Evolutionary conservation across 306 rosid genomes (phyloP), one percentile per base, ranked within the genome.

Genomic region (Casuarina equisetifolia): DNA sequence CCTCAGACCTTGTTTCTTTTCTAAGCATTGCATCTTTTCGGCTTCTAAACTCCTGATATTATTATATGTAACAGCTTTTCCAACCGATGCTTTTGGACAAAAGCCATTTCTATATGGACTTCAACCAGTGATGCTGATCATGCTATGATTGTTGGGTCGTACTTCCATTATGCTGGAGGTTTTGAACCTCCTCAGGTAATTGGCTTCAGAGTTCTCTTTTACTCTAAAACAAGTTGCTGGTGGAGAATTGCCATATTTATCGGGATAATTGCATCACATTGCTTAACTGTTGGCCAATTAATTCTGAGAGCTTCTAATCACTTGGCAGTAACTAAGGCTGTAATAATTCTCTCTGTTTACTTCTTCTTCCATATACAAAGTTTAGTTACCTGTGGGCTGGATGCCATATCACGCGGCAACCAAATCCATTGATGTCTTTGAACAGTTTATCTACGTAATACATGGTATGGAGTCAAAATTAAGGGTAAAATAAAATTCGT

Each of bases 81-180:
- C 39, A 90, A 90, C 85, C 91, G 96, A 25, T 87, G 96, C 70
- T 92, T 90, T 76, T 90, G 84, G 83, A 90, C 96, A 9, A 92
- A 92, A 71, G 96, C 96, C 55, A 89, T 90, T 74, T 89, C 93
- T 17, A 87, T 92, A 82, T 90, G 97, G 97, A 89, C 96, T 16
- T 92, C 97, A 73, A 89, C 92, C 4, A 89, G 97, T 46, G 96
- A 92, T 79, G 84, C 89, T 25, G 97, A 92, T 72, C 97, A 92
- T 44, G 86, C 82, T 62, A 72, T 90, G 91, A 86, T 92, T 69
- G 93, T 90, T 4, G 97, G 96, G 19, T 89, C 96, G 9, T 92
- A 92, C 71, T 92, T 92, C 78, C 93, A 90, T 81, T 92, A 90
- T 4, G 89, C 97, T 8, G 91, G 96, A 67, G 93, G 93, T 45